Base-by-base conservation (phyloP, 805 yeast species). In the Yamadazyma tumulicola region DNA sequence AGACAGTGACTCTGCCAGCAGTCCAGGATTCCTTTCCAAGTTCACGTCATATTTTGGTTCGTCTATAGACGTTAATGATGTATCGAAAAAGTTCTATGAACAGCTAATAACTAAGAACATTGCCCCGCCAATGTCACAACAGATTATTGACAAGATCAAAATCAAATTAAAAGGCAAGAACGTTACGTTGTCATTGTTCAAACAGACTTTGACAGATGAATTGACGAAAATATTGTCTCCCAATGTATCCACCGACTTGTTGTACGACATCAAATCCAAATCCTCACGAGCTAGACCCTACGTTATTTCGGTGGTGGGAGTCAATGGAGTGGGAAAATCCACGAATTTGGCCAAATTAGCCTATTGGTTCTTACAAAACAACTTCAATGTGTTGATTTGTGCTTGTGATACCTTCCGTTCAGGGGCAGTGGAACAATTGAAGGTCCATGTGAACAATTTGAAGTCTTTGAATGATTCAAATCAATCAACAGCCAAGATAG, bases 331-430 rank as follows among this genome's bases (percentile, higher is more conserved):
- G 26, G 98, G 98, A 10, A 91, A 91, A 59, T 91, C 97, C 0
- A 91, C 98, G 2, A 93, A 91, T 52, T 67, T 91, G 42, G 93
- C 97, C 17, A 91, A 91, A 59, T 64, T 91, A 34, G 97, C 96
- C 2, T 91, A 85, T 57, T 91, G 98, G 98, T 70, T 91, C 34
- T 63, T 91, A 37, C 97, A 93, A 53, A 91, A 93, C 58, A 79
- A 91, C 52, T 72, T 85, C 56, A 78, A 75, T 46, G 95, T 91
- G 1, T 69, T 91, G 34, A 84, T 91, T 49, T 94, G 95, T 15
- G 98, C 98, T 0, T 91, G 97, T 64, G 98, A 91, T 64, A 93
- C 98, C 0, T 91, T 91, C 64, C 75, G 98, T 60, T 86, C 96
- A 1, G 98, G 98, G 34, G 98, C 98, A 1, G 97, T 91, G n/a